Percentiles rank a stretch among this genome's conserved stretches.
These are phyloP conservation scores for Coemansia sp. DNA, from an alignment of 192 early-diverging fungal species.

Conservation along the genomic window DNA sequence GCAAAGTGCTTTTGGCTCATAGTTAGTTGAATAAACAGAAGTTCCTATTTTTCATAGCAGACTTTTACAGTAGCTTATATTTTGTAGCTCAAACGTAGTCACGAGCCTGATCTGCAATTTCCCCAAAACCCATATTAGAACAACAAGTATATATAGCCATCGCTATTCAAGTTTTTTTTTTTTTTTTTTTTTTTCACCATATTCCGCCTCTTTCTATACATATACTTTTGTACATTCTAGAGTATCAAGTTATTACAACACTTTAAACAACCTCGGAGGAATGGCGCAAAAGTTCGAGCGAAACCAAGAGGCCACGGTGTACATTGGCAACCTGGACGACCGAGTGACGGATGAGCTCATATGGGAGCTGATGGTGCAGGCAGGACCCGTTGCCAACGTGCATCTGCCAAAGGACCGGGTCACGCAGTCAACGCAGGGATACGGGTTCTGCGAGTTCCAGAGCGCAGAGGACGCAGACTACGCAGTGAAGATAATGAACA, in stretches of 20 bases:
- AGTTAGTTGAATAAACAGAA: not conserved
- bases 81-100: too few relatives aligned
- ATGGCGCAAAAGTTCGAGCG: constrained; percentile 74
- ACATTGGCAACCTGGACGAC: constrained; percentile 97
- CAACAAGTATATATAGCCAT: not conserved
- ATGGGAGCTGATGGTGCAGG: constrained; percentile 99
- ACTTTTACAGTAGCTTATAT: not conserved
- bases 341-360: constrained; percentile 88
- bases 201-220: not conserved
- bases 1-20: constrained; percentile 3
- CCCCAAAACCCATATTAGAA: too few relatives aligned
- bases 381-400: constrained; percentile 92
- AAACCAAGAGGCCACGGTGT: constrained; percentile 97
- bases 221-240: not conserved
- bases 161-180: not conserved
- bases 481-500: constrained; percentile 95
- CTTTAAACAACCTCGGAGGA: too few relatives aligned
- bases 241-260: too few relatives aligned
- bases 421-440: constrained; percentile 90
- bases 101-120: too few relatives aligned
- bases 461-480: constrained; percentile 96
- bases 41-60: not conserved
- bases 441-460: constrained; percentile 94
- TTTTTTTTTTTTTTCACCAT: not conserved
- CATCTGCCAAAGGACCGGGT: constrained; percentile 97